These are phyloP conservation scores for Bassia scoparia DNA, from an alignment of 148 eudicot genomes.

Conservation along the genomic window DNA sequence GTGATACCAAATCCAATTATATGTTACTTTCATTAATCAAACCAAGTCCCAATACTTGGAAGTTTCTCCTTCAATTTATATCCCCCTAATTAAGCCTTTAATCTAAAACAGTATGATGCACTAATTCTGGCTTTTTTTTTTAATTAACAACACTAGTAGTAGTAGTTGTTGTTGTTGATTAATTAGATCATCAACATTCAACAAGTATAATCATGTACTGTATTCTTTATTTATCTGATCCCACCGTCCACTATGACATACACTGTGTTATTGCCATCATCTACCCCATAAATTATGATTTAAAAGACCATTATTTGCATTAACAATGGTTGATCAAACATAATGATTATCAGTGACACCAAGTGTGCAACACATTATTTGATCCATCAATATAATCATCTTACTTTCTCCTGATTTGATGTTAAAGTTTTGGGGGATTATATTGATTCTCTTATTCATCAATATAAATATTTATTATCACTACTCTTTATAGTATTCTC, in stretches of 20 bases:
- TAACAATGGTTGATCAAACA: neutral
- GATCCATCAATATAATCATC: neutral
- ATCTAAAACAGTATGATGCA: neutral
- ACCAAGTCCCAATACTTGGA: constrained; percentile 18
- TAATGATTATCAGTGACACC: constrained; percentile 3
- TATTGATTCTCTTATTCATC: neutral
- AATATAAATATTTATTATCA: neutral
- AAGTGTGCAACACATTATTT: neutral
- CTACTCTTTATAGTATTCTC: neutral
- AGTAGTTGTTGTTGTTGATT: too few species aligned
- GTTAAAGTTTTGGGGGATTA: neutral
- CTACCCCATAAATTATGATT: neutral
- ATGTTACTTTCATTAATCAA: neutral
- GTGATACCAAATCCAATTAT: constrained; percentile 19
- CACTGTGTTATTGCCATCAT: neutral
- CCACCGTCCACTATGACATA: neutral
- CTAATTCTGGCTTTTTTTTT: neutral
- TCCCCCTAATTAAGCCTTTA: neutral
- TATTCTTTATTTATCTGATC: neutral
- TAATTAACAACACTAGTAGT: too few species aligned
- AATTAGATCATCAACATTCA: neutral
- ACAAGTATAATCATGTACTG: neutral
- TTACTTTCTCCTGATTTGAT: neutral
- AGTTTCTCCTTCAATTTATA: constrained; percentile 13
- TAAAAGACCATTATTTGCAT: neutral